Conservation (phyloP, 2,329 filamentous ascomycete species). For the Xylariomycetidae sp. region DNA sequence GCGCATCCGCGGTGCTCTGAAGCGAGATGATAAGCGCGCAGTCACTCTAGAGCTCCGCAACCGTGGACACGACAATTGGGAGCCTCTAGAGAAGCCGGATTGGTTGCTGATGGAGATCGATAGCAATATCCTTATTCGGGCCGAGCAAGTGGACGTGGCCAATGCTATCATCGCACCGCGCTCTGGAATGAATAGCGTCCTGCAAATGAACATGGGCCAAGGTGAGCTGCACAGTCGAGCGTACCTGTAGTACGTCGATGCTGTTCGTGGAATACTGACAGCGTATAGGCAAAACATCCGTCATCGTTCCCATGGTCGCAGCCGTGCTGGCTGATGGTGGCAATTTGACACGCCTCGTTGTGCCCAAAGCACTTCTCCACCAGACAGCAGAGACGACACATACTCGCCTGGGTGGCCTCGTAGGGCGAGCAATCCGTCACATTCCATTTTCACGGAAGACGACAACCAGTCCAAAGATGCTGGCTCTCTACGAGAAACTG, state of each 20-base stretch:
- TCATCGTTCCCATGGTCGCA: constrained; percentile 49
- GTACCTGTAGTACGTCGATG: constrained; percentile 29
- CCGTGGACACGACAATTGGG: constrained; percentile 4
- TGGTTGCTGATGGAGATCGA: constrained; percentile 9
- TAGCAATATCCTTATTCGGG: constrained; percentile 5
- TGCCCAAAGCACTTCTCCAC: constrained; percentile 50
- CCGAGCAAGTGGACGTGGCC: constrained; percentile 3
- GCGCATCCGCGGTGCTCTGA: constrained; percentile 2
- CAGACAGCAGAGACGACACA: constrained; percentile 54
- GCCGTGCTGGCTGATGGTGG: constrained; percentile 38
- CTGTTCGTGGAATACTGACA: constrained; percentile 15
- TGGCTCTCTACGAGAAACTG: constrained; percentile 32
- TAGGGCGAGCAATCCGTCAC: constrained; percentile 47
- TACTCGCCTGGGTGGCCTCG: constrained; percentile 46
- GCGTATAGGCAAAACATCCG: constrained; percentile 49
- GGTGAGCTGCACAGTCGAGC: not conserved
- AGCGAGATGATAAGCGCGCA: not conserved
- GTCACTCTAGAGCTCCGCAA: constrained; percentile 3
- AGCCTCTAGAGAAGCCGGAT: constrained; percentile 4
- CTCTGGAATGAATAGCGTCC: not conserved
- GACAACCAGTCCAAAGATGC: constrained; percentile 22
- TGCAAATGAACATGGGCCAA: constrained; percentile 11
- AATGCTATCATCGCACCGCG: constrained; percentile 4
- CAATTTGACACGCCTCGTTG: constrained; percentile 46
- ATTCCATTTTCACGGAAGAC: constrained; percentile 53